phyloP scores from a whole-genome alignment of 441 rosid species.

The Gossypium davidsonii region DNA sequence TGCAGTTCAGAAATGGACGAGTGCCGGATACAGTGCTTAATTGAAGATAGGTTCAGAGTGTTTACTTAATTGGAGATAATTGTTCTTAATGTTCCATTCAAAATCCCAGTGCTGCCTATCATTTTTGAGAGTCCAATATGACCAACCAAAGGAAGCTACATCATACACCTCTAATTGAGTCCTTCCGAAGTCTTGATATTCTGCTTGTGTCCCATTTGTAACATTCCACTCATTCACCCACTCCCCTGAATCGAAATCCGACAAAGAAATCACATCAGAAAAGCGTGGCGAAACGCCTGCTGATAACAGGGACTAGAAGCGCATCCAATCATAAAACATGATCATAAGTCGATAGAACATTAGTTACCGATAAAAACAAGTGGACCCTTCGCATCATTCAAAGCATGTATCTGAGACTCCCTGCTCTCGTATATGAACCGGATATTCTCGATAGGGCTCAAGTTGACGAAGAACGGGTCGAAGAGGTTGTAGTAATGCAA shows the following conservation, averaged over 20 bases:
- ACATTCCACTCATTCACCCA: conserved; percentile 80
- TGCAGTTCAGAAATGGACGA: neutral
- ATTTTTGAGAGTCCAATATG: conserved; percentile 72
- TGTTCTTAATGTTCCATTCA: conserved; percentile 60
- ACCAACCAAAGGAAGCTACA: conserved; percentile 73
- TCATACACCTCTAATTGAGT: conserved; percentile 58
- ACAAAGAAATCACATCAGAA: neutral
- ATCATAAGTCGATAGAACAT: neutral
- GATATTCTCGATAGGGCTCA: conserved; percentile 52
- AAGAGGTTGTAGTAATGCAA: conserved; percentile 75
- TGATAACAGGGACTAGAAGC: neutral
- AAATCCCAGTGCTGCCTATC: conserved; percentile 77
- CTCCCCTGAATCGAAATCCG: conserved; percentile 44
- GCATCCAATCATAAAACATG: neutral
- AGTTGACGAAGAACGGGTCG: conserved; percentile 46
- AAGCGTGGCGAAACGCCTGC: neutral
- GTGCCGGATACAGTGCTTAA: neutral
- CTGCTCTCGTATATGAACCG: conserved; percentile 48
- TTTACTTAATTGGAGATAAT: conserved; percentile 61
- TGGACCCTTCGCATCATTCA: conserved; percentile 45
- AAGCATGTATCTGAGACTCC: conserved; percentile 49
- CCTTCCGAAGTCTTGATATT: conserved; percentile 58
- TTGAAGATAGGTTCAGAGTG: neutral
- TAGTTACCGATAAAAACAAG: conserved; percentile 58
- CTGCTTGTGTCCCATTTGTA: conserved; percentile 39